These are phyloP conservation scores for Pyrenophora graminea DNA, from an alignment of 2,329 filamentous ascomycete genomes.

Conservation along the genomic window DNA sequence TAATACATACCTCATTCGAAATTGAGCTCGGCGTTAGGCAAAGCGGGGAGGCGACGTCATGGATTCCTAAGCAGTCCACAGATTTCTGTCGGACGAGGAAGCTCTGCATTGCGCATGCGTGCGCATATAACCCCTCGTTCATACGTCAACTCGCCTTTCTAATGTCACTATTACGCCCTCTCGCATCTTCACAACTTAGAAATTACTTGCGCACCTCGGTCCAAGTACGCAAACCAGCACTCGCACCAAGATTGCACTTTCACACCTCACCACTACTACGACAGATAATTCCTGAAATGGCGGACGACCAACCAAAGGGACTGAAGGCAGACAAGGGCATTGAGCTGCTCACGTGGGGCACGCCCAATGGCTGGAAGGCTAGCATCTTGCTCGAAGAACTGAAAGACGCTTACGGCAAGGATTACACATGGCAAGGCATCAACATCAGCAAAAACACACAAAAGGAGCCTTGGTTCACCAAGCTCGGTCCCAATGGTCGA, in stretches of 20 bases:
- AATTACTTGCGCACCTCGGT: conserved; percentile 15
- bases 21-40: neutral
- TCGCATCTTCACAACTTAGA: conserved; percentile 22
- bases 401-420: conserved; percentile 64
- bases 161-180: conserved; percentile 30
- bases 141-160: conserved; percentile 6
- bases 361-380: conserved; percentile 58
- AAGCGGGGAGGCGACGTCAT: conserved; percentile 13
- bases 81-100: neutral
- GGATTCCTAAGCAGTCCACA: conserved; percentile 17
- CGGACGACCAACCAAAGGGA: conserved; percentile 54
- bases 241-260: conserved; percentile 19
- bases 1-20: neutral
- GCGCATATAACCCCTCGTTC: conserved; percentile 34
- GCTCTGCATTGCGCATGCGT: conserved; percentile 1
- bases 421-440: conserved; percentile 64
- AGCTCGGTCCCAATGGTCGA: conserved; percentile 66
- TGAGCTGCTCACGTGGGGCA: conserved; percentile 64
- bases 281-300: conserved; percentile 29
- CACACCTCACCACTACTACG: conserved; percentile 25
- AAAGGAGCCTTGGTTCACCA: conserved; percentile 69
- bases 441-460: conserved; percentile 65
- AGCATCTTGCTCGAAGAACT: conserved; percentile 68
- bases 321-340: conserved; percentile 66
- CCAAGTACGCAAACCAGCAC: conserved; percentile 15